These are phyloP conservation scores for Neofusicoccum sp. DNA, from an alignment of 2,329 filamentous ascomycete species.

Conservation along the genomic window DNA sequence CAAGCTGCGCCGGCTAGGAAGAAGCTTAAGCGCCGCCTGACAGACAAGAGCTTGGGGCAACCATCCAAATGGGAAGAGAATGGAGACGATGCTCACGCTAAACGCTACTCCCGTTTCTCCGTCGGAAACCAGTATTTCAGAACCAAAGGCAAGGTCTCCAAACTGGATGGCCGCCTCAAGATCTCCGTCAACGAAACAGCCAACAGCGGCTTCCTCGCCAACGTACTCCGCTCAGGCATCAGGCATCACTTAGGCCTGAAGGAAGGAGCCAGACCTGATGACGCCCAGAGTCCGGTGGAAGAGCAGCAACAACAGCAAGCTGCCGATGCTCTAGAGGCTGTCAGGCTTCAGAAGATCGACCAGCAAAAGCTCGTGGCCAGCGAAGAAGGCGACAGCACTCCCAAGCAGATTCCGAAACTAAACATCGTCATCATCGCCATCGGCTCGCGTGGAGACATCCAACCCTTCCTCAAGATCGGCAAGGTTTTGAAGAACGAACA, in stretches of 20 bases:
- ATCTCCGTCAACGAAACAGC: conserved; percentile 71
- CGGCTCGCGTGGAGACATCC: conserved; percentile 74
- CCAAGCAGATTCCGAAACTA: conserved; percentile 48
- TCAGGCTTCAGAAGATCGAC: not conserved
- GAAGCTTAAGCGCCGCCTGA: not conserved
- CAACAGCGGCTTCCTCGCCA: conserved; percentile 69
- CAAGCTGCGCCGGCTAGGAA: not conserved
- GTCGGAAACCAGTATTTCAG: conserved; percentile 64
- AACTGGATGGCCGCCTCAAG: conserved; percentile 66
- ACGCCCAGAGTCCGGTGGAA: not conserved
- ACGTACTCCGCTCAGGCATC: conserved; percentile 66
- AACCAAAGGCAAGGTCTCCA: conserved; percentile 64
- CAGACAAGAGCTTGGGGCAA: not conserved
- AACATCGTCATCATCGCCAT: conserved; percentile 86
- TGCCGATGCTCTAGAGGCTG: not conserved
- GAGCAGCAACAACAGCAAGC: not conserved
- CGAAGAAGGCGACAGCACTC: conserved; percentile 31
- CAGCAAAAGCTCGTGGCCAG: too few relatives aligned
- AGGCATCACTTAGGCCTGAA: conserved; percentile 50
- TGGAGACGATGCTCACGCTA: not conserved
- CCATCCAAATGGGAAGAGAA: not conserved
- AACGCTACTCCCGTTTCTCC: conserved; percentile 54
- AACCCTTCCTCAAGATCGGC: conserved; percentile 75
- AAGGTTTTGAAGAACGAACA: conserved; percentile 69
- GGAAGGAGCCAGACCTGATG: conserved; percentile 10